Evolutionary conservation across 2,329 filamentous ascomycete species (phyloP), one percentile per base, ranked within the genome.

Genomic region (Blastomyces parvus): DNA sequence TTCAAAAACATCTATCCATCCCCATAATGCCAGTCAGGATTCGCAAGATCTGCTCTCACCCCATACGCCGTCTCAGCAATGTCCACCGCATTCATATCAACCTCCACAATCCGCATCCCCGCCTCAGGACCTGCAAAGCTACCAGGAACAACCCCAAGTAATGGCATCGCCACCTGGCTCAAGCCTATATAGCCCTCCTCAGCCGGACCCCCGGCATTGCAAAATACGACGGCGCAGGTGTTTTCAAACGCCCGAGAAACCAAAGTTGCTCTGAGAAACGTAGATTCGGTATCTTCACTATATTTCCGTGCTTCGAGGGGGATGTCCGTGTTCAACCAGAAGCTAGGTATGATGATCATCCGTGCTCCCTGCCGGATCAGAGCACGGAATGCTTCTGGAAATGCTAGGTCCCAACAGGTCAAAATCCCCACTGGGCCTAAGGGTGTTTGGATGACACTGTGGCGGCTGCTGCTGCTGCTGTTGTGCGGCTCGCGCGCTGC

Each of bases 351-450:
- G 64, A 84, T 81, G 64, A 84, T 80, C 33, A 83, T 74, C 64
- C 83, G 80, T 0, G 82, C 82, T 3, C 81, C 82, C 44, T 80
- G 73, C 0, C 74, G 71, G 19, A 83, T 81, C 64, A 84, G 73
- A 64, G 83, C 81, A 7, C 82, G 71, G 66, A 82, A 84, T 0
- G 82, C 82, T 70, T 84, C 82, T 0, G 82, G 82, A 64, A 84
- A 84, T 0, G 81, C 82, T 1, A 84, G 71, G 63, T 84, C 82
- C 82, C 81, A 84, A 72, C 82, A 84, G 14, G 84, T 79, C 17
- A 84, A 74, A 67, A 84, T 68, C 0, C 82, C 82, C 8, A 84
- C 78, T 61, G 77, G 80, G 0, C 82, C 82, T 6, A 84, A 68
- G 0, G 82, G 81, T 1, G 82, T 84, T 48, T 53, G 2, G 30